phyloP scores from a whole-genome alignment of 2,329 filamentous ascomycete genomes.

The Claviceps monticola region DNA sequence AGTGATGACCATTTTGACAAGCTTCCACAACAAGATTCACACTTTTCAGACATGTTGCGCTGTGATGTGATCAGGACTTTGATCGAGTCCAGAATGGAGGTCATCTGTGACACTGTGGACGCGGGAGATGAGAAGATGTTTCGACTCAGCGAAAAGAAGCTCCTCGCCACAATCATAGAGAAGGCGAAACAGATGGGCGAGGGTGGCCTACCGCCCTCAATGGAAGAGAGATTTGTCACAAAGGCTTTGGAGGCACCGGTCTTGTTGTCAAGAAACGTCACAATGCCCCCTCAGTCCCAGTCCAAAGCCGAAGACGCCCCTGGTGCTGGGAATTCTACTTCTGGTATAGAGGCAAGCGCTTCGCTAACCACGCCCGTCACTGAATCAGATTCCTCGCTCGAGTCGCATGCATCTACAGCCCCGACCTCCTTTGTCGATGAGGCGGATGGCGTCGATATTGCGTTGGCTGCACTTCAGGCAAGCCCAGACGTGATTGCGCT shows the following conservation, averaged over 20 bases:
- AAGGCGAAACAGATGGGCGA: slow-evolving; percentile 62
- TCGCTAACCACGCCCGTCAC: slow-evolving; percentile 29
- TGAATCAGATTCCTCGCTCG: slow-evolving; percentile 19
- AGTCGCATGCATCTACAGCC: slow-evolving; percentile 29
- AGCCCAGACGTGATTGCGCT: slow-evolving; percentile 38
- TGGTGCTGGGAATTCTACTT: slow-evolving; percentile 11
- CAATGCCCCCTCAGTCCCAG: slow-evolving; percentile 13
- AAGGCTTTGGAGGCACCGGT: slow-evolving; percentile 66
- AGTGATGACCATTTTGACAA: slow-evolving; percentile 60
- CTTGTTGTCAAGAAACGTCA: slow-evolving; percentile 49
- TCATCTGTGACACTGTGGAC: slow-evolving; percentile 69
- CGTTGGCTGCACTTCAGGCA: slow-evolving; percentile 30
- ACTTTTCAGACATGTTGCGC: slow-evolving; percentile 44
- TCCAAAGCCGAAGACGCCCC: slow-evolving; percentile 4
- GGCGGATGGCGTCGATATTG: slow-evolving; percentile 16
- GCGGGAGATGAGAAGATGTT: slow-evolving; percentile 79
- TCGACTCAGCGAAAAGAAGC: slow-evolving; percentile 58
- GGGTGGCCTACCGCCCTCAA: slow-evolving; percentile 54
- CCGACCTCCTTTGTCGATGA: slow-evolving; percentile 29
- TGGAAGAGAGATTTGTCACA: slow-evolving; percentile 76
- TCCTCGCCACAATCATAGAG: slow-evolving; percentile 47
- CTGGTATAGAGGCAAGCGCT: slow-evolving; percentile 18
- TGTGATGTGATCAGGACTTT: slow-evolving; percentile 31
- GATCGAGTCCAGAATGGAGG: slow-evolving; percentile 52
- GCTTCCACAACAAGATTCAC: slow-evolving; percentile 38